A percentile compares a stretch with the other conserved stretches of the same genome.
Conservation (phyloP, 2,329 filamentous ascomycete species). For the Ascochyta fabae region DNA sequence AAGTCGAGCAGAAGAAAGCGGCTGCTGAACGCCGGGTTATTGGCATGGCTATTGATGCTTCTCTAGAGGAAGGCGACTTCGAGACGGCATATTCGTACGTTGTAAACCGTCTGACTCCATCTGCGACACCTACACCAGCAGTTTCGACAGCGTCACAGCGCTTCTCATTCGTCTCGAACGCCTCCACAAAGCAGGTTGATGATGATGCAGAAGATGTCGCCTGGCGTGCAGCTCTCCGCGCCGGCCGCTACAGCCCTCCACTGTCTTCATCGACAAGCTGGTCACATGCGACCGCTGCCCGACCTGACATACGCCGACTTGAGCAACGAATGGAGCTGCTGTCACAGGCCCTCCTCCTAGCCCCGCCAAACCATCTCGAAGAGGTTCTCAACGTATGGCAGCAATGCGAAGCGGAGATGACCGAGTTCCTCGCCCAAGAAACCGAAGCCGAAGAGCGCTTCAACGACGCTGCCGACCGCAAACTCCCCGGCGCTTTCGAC, state of each 20-base stretch:
- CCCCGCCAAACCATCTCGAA: slow-evolving; percentile 71
- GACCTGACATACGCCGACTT: slow-evolving; percentile 67
- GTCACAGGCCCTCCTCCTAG: slow-evolving; percentile 75
- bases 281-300: slow-evolving; percentile 55
- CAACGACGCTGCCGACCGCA: slow-evolving; percentile 69
- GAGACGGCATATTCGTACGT: slow-evolving; percentile 88
- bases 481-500: slow-evolving; percentile 57
- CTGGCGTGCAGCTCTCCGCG: slow-evolving; percentile 79
- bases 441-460: slow-evolving; percentile 72
- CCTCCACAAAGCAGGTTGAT: slow-evolving; percentile 25
- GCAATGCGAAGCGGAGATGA: slow-evolving; percentile 78
- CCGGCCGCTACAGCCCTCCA: slow-evolving; percentile 71
- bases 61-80: slow-evolving; percentile 78
- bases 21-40: slow-evolving; percentile 71
- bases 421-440: slow-evolving; percentile 69
- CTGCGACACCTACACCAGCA: slow-evolving; percentile 34
- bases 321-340: slow-evolving; percentile 84
- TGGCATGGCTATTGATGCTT: slow-evolving; percentile 81
- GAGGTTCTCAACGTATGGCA: slow-evolving; percentile 79
- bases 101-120: slow-evolving; percentile 66
- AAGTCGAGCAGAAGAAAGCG: slow-evolving; percentile 42
- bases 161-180: slow-evolving; percentile 28
- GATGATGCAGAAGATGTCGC: slow-evolving; percentile 68
- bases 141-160: slow-evolving; percentile 30
- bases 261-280: slow-evolving; percentile 48